Percentiles rank a stretch among this genome's conserved stretches.
Conservation (phyloP, 176 grass and related monocot species). For the Tillandsia fasciculata region DNA sequence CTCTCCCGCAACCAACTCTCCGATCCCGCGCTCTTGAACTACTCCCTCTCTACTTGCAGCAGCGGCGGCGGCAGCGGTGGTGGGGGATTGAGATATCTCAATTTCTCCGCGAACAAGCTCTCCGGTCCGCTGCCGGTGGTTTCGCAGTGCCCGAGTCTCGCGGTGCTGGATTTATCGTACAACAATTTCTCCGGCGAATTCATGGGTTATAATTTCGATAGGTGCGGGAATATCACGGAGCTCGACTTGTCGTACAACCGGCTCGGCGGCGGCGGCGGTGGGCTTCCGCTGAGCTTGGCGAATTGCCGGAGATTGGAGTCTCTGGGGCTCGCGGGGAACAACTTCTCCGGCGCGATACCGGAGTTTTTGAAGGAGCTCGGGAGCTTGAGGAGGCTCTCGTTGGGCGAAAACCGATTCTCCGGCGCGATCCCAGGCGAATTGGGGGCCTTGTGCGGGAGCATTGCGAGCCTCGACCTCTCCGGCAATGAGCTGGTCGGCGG, state of each 20-base stretch:
- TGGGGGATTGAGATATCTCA: slow-evolving; percentile 44
- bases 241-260: slow-evolving; percentile 67
- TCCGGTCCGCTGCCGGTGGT: slow-evolving; percentile 32
- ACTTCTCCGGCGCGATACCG: slow-evolving; percentile 38
- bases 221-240: slow-evolving; percentile 39
- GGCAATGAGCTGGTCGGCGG: slow-evolving; percentile 45
- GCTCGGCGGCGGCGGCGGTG: slow-evolving; percentile 29
- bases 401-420: slow-evolving; percentile 49
- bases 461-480: slow-evolving; percentile 49
- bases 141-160: slow-evolving; percentile 37
- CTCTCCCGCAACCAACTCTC: slow-evolving; percentile 59
- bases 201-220: slow-evolving; percentile 51
- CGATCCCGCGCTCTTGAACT: slow-evolving; percentile 51
- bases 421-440: slow-evolving; percentile 50
- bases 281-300: slow-evolving; percentile 37
- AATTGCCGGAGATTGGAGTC: slow-evolving; percentile 39
- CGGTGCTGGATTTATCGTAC: slow-evolving; percentile 55
- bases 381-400: slow-evolving; percentile 37
- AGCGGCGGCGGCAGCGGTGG: not conserved
- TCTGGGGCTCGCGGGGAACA: slow-evolving; percentile 70
- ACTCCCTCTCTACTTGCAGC: slow-evolving; percentile 58
- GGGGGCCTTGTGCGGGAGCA: slow-evolving; percentile 44
- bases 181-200: slow-evolving; percentile 82
- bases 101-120: slow-evolving; percentile 80
- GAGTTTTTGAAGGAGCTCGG: slow-evolving; percentile 33